Evolutionary conservation across 306 rosid genomes (phyloP), one percentile per base, ranked within the genome.

Genomic region (Crotalaria pallida): DNA sequence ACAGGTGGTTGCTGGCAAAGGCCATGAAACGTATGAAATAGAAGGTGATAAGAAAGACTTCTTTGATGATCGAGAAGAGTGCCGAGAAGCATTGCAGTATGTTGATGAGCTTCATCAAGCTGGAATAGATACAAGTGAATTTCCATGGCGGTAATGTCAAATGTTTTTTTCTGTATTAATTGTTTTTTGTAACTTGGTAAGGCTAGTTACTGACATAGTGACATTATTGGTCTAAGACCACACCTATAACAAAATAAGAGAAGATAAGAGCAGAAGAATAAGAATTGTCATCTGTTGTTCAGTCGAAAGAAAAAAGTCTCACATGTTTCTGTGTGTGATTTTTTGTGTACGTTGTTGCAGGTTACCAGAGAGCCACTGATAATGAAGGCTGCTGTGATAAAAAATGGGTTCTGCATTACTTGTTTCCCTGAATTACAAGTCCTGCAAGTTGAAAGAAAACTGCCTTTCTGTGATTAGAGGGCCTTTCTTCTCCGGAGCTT

Each of bases 71-170:
- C 80, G 96, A 31, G 97, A 91, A 77, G 99, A 94, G 88, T 91
- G 99, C 84, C 83, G 97, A 55, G 92, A 94, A 83, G 99, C 99
- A 56, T 79, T 91, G 74, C 99, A 87, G 71, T 91, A 91, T 26
- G 96, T 91, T 41, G 99, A 94, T 26, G 99, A 89, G 84, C 95
- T 94, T 75, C 99, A 94, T 82, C 92, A 84, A 83, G 95, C 97
- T 72, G 97, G 97, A 80, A 88, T 94, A 59, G 99, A 90, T 84
- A 94, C 97, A 18, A 91, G 96, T 75, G 97, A 91, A 87, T 91
- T 94, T 68, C 98, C 97, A 63, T 94, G 99, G 99, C 77, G 99
- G 97, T 94, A 94, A 76, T 51, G 72, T 68, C 71, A 8, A 56
- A 47, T 41, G 51, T 27, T 66, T 53, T 58, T n/a, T 57, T 75